Conservation (phyloP, 495 filamentous ascomycete species). For the Xylona heveae region DNA sequence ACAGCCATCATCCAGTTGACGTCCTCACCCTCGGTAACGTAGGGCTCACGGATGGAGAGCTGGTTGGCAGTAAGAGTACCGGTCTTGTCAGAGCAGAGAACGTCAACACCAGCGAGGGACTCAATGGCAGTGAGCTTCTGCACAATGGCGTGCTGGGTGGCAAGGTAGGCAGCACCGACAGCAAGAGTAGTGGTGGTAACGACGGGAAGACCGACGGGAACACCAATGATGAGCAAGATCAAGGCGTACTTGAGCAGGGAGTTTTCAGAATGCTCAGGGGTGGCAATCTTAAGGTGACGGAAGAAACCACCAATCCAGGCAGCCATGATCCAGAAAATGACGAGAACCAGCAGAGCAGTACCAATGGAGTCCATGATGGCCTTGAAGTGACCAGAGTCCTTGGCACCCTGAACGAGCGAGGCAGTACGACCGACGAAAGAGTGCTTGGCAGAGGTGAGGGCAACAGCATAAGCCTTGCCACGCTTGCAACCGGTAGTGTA, state of each 20-base stretch:
- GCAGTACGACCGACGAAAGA: slow-evolving; percentile 59
- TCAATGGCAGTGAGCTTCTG: slow-evolving; percentile 93
- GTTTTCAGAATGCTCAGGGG: slow-evolving; percentile 27
- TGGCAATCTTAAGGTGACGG: slow-evolving; percentile 46
- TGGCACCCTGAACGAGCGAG: slow-evolving; percentile 44
- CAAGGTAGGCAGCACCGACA: slow-evolving; percentile 83
- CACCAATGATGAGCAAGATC: slow-evolving; percentile 78
- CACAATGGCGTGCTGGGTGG: slow-evolving; percentile 89
- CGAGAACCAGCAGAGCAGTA: slow-evolving; percentile 41
- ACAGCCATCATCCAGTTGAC: slow-evolving; percentile 69
- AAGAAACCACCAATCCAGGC: slow-evolving; percentile 62
- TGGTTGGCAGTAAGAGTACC: slow-evolving; percentile 52
- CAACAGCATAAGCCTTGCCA: slow-evolving; percentile 49
- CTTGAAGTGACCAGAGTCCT: slow-evolving; percentile 60
- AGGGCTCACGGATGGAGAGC: slow-evolving; percentile 52
- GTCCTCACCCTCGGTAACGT: slow-evolving; percentile 52
- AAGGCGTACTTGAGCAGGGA: slow-evolving; percentile 43
- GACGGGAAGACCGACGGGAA: slow-evolving; percentile 87
- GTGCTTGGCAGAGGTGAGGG: slow-evolving; percentile 36
- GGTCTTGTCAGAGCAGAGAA: slow-evolving; percentile 60
- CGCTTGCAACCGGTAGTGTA: slow-evolving; percentile 66
- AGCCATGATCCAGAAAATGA: slow-evolving; percentile 49
- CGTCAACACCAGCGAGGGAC: slow-evolving; percentile 71
- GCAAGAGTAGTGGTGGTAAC: slow-evolving; percentile 95
- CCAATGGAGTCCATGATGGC: slow-evolving; percentile 67